Base-by-base conservation (phyloP, 2,329 filamentous ascomycete species). In the Penicillium hordei region DNA sequence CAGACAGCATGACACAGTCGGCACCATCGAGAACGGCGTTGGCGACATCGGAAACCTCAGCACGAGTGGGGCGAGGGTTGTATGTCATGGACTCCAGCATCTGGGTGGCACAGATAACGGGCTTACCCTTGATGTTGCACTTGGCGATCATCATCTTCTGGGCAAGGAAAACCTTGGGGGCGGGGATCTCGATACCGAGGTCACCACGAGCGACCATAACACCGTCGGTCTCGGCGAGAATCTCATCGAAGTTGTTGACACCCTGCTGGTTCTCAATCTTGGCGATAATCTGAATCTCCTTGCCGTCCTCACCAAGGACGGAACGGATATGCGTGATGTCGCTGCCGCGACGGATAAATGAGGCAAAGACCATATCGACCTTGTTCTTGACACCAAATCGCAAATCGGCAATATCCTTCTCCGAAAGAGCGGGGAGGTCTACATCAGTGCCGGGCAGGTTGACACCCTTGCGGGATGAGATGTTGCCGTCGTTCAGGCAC, bases 71-170 rank as follows among this genome's bases (percentile, higher is more conserved):
- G 63, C 94, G 91, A 67, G 94, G 94, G 84, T 99, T 99, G 86
- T 96, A 97, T 79, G 96, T 99, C 94, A 99, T 99, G 67, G 92
- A 96, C 86, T 99, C 94, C 68, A 99, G 86, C 94, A 99, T 99
- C 84, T 99, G 94, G 40, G 94, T 99, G 60, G 94, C 94, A 80
- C 93, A 97, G 77, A 99, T 97, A 77, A 93, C 93, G 68, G 94
- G 94, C 86, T 99, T 99, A 79, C 94, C 94, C 68, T 92, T 93
- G 75, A 97, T 88, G 84, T 99, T 99, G 87, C 94, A 99, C 88
- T 97, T 97, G 80, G 94, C 93, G 79, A 99, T 99, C 86, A 99
- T 93, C 91, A 99, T 99, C 89, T 99, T 99, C 85, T 99, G 94
- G 57, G 94, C 94, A 68, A 96, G 91, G 80, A 99, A 99, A 67